Percentiles rank a stretch among this genome's conserved stretches.
Evolutionary conservation across 768 basidiomycete genomes (phyloP).

Genomic region (Hygrophorus pudorinus): DNA sequence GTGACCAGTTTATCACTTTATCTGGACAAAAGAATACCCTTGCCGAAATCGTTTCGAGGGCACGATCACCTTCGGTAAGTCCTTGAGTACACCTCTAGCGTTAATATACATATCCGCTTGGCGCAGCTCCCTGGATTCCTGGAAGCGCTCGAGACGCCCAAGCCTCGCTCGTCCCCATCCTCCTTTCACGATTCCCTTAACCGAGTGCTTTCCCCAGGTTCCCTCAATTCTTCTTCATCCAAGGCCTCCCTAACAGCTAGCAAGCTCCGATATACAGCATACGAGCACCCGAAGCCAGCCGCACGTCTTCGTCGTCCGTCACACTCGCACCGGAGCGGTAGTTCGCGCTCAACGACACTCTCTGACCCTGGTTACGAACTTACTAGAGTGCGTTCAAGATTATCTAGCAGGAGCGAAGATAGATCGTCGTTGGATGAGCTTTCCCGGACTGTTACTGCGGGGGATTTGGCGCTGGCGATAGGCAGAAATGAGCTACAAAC

Average conservation of each 20-base stretch:
- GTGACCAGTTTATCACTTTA: conserved; percentile 53
- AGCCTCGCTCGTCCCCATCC: conserved; percentile 8
- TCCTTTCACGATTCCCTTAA: neutral
- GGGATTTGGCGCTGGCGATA: conserved; percentile 34
- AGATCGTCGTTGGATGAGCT: conserved; percentile 14
- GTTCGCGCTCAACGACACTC: conserved; percentile 22
- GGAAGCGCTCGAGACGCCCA: conserved; percentile 32
- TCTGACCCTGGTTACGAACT: conserved; percentile 25
- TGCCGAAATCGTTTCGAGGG: conserved; percentile 33
- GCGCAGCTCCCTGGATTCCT: conserved; percentile 66
- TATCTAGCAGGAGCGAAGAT: conserved; percentile 17
- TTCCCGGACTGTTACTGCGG: conserved; percentile 27
- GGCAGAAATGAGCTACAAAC: conserved; percentile 22
- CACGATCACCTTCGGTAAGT: conserved; percentile 48
- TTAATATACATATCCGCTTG: neutral
- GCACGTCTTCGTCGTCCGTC: conserved; percentile 32
- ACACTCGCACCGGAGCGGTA: conserved; percentile 19
- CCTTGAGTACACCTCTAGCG: neutral
- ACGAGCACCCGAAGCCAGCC: conserved; percentile 48
- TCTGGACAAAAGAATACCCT: conserved; percentile 35
- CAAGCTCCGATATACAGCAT: conserved; percentile 61
- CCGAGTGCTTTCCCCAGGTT: conserved; percentile 5
- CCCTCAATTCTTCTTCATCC: conserved; percentile 12
- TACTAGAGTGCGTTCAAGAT: conserved; percentile 17
- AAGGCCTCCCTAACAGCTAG: conserved; percentile 22